Evolutionary conservation across 129 eudicot genomes (phyloP), one percentile per base, ranked within the genome.

Genomic region (Helichrysum umbraculigerum): DNA sequence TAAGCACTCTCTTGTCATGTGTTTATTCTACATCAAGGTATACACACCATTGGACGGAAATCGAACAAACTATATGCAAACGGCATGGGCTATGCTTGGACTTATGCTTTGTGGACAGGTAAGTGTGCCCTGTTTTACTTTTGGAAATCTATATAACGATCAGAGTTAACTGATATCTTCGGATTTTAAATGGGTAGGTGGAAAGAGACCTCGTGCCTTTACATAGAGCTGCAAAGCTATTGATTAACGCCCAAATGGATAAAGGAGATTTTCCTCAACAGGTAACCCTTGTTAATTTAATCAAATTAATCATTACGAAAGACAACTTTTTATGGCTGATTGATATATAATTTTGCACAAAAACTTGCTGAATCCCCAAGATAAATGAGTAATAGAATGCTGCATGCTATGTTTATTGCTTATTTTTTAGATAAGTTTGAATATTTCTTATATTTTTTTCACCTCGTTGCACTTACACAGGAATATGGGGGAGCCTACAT

Each of bases 41-140:
- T 87, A 81, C 69, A 78, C 82, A 68, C 91, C 86, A 21, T 15
- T 84, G 72, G 77, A 84, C 22, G 91, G 83, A 58, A 87, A 87
- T 59, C 76, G 75, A 19, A 87, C 88, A 15, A 84, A 84, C 69
- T 71, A 82, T 64, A 84, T 87, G 71, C 91, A 87, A 74, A 87
- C 87, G 16, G 79, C 91, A 70, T 87, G 88, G 88, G 91, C 91
- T 21, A 84, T 87, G 91, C 88, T 87, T 39, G 91, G 88, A 64
- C 88, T 84, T 42, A 76, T 87, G 83, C 82, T 69, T 8, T 76
- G 79, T 51, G 91, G 86, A 37, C 91, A 87, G 75, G 91, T 84
- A 20, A 21, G 80, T 80, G 47, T 8, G 47, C 17, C 17, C 73
- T n/a, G n/a, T 65, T 0, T 66, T 66, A 52, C 30, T 30, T 42